Conservation (phyloP, 148 eudicot species). For the Chenopodium album region DNA sequence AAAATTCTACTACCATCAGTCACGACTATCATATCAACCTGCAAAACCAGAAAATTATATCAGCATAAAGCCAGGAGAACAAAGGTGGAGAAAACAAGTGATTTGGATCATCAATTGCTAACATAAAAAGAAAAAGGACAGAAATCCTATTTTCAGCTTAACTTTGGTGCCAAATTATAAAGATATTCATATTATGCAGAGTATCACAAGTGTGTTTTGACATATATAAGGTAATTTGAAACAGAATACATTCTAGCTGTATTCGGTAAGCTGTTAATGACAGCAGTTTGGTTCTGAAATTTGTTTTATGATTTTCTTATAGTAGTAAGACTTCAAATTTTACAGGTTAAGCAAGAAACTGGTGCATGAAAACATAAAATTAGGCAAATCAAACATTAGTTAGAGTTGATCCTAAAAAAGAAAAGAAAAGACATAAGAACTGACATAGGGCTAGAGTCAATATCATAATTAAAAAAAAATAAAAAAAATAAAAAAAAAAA, state of each 20-base stretch:
- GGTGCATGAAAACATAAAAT: neutral
- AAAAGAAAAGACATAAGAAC: neutral
- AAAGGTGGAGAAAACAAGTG: neutral
- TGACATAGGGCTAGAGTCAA: neutral
- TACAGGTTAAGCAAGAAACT: neutral
- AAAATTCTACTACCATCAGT: conserved; percentile 99
- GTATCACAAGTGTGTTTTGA: neutral
- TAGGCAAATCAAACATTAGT: neutral
- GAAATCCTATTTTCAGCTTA: neutral
- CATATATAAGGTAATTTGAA: neutral
- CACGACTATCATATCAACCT: conserved; percentile 99
- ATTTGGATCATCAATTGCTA: neutral
- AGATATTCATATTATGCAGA: neutral
- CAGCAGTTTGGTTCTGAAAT: neutral
- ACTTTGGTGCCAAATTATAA: neutral
- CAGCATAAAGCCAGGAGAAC: neutral
- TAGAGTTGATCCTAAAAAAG: neutral
- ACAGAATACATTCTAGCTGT: neutral
- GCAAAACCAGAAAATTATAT: conserved; percentile 22
- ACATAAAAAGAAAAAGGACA: neutral
- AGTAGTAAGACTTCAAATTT: neutral
- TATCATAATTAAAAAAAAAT: too few species aligned
- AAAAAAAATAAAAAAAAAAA: too few species aligned
- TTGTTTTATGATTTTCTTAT: neutral
- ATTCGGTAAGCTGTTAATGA: neutral